Conservation (phyloP, 768 basidiomycete genomes). For the Leccinum rimulosum region DNA sequence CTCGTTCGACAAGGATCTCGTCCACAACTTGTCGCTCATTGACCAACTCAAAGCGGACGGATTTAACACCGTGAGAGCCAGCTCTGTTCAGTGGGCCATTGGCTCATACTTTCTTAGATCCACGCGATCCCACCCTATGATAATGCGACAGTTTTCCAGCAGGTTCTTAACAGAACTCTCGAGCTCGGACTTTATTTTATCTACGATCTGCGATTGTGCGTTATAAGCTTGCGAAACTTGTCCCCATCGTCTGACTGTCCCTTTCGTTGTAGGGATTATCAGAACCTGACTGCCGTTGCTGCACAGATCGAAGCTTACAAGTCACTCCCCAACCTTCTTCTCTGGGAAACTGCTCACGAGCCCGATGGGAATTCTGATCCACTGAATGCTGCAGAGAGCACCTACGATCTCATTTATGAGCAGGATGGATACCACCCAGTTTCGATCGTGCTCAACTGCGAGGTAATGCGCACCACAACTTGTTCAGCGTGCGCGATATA, state of each 20-base stretch:
- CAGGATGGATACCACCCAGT: conserved; percentile 60
- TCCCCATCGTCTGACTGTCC: not conserved
- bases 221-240: not conserved
- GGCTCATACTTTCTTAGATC: conserved; percentile 43
- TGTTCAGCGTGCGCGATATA: not conserved
- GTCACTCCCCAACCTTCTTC: conserved; percentile 61
- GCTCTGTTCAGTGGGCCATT: not conserved
- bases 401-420: conserved; percentile 47
- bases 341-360: conserved; percentile 75
- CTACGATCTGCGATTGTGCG: conserved; percentile 73
- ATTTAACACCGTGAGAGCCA: conserved; percentile 22
- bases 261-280: conserved; percentile 44
- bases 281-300: conserved; percentile 57
- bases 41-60: conserved; percentile 60
- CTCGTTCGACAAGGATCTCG: conserved; percentile 52
- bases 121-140: conserved; percentile 71
- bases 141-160: conserved; percentile 41
- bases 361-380: conserved; percentile 70
- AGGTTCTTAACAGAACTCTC: conserved; percentile 18
- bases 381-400: conserved; percentile 47
- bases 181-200: conserved; percentile 53
- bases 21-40: conserved; percentile 48
- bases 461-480: conserved; percentile 11
- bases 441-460: conserved; percentile 52
- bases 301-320: conserved; percentile 65